Percentiles rank a stretch among this genome's conserved stretches.
Evolutionary conservation across 805 yeast genomes (phyloP).

Genomic region (Lachancea meyersii): DNA sequence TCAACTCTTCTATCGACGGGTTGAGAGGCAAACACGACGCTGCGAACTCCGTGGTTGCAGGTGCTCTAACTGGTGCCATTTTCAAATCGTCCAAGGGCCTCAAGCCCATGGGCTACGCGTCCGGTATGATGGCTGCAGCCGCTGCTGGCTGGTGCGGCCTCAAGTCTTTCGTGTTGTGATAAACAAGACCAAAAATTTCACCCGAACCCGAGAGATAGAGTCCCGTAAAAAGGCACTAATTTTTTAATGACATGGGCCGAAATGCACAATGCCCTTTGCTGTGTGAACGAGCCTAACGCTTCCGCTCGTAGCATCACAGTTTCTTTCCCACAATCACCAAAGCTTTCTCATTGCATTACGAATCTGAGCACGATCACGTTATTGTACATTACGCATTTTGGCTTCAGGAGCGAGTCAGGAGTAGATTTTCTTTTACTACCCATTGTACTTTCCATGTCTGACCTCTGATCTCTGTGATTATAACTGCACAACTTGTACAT

Average conservation of each 20-base stretch:
- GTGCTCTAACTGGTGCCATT: slow-evolving; percentile 87
- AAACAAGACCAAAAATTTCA: neutral
- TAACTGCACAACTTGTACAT: slow-evolving; percentile 21
- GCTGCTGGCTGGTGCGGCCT: slow-evolving; percentile 91
- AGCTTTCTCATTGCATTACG: slow-evolving; percentile 5
- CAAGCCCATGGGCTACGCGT: slow-evolving; percentile 81
- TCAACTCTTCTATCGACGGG: slow-evolving; percentile 72
- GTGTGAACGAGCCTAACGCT: slow-evolving; percentile 1
- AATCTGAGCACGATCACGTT: neutral
- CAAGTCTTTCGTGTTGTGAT: slow-evolving; percentile 37
- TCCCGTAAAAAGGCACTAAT: neutral
- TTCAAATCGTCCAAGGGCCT: slow-evolving; percentile 81
- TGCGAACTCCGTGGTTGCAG: slow-evolving; percentile 75
- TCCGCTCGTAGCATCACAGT: neutral
- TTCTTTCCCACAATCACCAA: neutral
- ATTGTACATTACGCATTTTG: slow-evolving; percentile 4
- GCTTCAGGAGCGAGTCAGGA: neutral
- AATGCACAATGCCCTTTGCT: neutral
- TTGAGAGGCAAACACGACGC: slow-evolving; percentile 87
- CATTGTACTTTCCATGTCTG: neutral
- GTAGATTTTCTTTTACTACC: too few relatives aligned
- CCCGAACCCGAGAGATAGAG: neutral
- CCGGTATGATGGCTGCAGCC: slow-evolving; percentile 79
- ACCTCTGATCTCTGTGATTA: slow-evolving; percentile 7
- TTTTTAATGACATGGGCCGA: slow-evolving; percentile 1